Evolutionary conservation across 495 filamentous ascomycete species (phyloP).

Genomic region (Parachaetomium inaequale): DNA sequence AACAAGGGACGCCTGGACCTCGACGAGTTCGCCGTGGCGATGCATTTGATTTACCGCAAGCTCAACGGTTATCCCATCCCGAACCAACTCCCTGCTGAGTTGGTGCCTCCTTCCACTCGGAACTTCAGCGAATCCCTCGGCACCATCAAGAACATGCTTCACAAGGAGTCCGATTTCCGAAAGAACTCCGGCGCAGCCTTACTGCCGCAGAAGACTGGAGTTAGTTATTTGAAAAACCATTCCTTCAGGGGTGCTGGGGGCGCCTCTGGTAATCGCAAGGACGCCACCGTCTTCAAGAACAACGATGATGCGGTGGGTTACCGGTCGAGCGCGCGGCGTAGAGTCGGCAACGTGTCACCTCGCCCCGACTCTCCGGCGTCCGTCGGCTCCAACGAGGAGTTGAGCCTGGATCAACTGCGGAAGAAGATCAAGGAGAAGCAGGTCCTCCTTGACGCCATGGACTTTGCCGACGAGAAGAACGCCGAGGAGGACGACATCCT

Average conservation of each 20-base stretch:
- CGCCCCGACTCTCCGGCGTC: slow-evolving; percentile 70
- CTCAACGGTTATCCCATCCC: slow-evolving; percentile 94
- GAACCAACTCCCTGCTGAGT: slow-evolving; percentile 84
- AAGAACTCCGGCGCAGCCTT: slow-evolving; percentile 82
- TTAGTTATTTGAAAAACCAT: slow-evolving; percentile 93
- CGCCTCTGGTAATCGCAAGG: slow-evolving; percentile 62
- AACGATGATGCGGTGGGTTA: slow-evolving; percentile 90
- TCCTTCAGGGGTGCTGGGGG: slow-evolving; percentile 66
- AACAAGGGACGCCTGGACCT: slow-evolving; percentile 93
- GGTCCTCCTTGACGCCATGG: slow-evolving; percentile 92
- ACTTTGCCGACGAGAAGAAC: slow-evolving; percentile 89
- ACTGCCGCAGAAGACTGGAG: slow-evolving; percentile 92
- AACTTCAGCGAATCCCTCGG: slow-evolving; percentile 90
- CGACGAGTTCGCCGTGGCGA: slow-evolving; percentile 97
- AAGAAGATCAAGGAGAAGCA: slow-evolving; percentile 96
- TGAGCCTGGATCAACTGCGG: slow-evolving; percentile 78
- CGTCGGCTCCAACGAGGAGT: slow-evolving; percentile 66
- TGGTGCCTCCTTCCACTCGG: slow-evolving; percentile 92
- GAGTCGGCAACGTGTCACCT: slow-evolving; percentile 75
- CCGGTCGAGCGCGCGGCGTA: slow-evolving; percentile 85
- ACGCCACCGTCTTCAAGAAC: slow-evolving; percentile 95
- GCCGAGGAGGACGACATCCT: slow-evolving; percentile 89
- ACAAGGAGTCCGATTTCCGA: slow-evolving; percentile 78
- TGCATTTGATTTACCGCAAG: slow-evolving; percentile 98
- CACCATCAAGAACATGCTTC: slow-evolving; percentile 87